Percentiles rank a stretch among this genome's conserved stretches.
Evolutionary conservation across 805 yeast genomes (phyloP).

Genomic region (Wickerhamomyces rabaulensis): DNA sequence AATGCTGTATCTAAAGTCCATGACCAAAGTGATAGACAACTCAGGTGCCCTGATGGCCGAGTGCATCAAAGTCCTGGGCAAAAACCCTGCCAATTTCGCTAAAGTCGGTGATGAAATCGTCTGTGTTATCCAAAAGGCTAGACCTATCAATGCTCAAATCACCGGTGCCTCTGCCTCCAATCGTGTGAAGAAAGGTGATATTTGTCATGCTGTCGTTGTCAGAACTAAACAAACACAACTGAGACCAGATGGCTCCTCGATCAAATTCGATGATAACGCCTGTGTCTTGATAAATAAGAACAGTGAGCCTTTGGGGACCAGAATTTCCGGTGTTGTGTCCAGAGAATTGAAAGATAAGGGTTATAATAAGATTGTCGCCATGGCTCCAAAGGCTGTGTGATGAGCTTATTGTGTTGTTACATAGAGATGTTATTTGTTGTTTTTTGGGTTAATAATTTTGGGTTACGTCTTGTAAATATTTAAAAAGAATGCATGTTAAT

Average conservation of each 20-base stretch:
- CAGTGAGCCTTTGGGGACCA: conserved; percentile 91
- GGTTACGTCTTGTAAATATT: conserved; percentile 5
- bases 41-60: conserved; percentile 94
- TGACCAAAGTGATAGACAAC: conserved; percentile 89
- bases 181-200: conserved; percentile 91
- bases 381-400: conserved; percentile 80
- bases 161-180: conserved; percentile 72
- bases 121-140: conserved; percentile 89
- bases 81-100: conserved; percentile 80
- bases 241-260: conserved; percentile 81
- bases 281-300: conserved; percentile 91
- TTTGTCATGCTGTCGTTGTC: conserved; percentile 91
- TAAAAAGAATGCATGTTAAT: background rate
- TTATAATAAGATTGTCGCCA: conserved; percentile 77
- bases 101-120: conserved; percentile 88
- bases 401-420: conserved; percentile 4
- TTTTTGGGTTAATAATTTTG: background rate
- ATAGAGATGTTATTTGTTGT: background rate
- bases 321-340: conserved; percentile 87
- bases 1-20: conserved; percentile 86
- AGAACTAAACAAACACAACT: conserved; percentile 75
- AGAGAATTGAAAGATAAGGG: conserved; percentile 82
- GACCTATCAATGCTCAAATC: conserved; percentile 63
- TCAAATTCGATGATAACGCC: conserved; percentile 93
- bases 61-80: conserved; percentile 91